These are phyloP conservation scores for Clarireedia paspali DNA, from an alignment of 2,329 filamentous ascomycete genomes.

Conservation along the genomic window DNA sequence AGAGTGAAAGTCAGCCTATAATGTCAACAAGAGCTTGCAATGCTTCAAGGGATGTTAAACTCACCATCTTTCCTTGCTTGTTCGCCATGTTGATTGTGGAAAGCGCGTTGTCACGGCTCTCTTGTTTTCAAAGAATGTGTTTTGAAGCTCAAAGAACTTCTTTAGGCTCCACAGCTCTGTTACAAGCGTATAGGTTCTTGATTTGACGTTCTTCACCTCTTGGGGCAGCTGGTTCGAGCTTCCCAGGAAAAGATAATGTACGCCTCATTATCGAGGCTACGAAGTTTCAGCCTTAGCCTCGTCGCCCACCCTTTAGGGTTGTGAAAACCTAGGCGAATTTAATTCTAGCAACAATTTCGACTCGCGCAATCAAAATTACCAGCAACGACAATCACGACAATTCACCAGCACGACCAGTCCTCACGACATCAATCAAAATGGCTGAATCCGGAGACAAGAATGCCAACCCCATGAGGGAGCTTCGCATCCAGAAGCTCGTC, in stretches of 20 bases:
- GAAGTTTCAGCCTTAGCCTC: slow-evolving; percentile 8
- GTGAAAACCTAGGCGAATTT: slow-evolving; percentile 3
- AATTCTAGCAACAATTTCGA: background rate
- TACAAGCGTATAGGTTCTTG: slow-evolving; percentile 11
- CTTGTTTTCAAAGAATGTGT: slow-evolving; percentile 29
- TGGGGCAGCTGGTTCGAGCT: slow-evolving; percentile 6
- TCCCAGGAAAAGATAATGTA: background rate
- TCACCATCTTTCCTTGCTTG: slow-evolving; percentile 99
- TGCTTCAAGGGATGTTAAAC: slow-evolving; percentile 36
- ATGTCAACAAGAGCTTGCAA: slow-evolving; percentile 43
- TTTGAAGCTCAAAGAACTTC: slow-evolving; percentile 29
- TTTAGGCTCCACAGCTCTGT: slow-evolving; percentile 25
- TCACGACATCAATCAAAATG: slow-evolving; percentile 31
- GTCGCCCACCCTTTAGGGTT: slow-evolving; percentile 9
- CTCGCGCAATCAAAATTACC: slow-evolving; percentile 6
- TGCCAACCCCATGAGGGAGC: slow-evolving; percentile 98
- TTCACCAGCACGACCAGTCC: slow-evolving; percentile 16
- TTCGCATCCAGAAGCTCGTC: slow-evolving; percentile 98
- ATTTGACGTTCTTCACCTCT: slow-evolving; percentile 6
- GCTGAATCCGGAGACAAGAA: slow-evolving; percentile 70
- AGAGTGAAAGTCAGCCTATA: slow-evolving; percentile 50
- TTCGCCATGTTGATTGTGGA: slow-evolving; percentile 57
- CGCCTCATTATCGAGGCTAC: slow-evolving; percentile 7
- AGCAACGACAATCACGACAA: slow-evolving; percentile 18
- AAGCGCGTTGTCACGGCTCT: slow-evolving; percentile 33